Conservation (phyloP, 2,329 filamentous ascomycete species). For the Sarocladium oryzae region DNA sequence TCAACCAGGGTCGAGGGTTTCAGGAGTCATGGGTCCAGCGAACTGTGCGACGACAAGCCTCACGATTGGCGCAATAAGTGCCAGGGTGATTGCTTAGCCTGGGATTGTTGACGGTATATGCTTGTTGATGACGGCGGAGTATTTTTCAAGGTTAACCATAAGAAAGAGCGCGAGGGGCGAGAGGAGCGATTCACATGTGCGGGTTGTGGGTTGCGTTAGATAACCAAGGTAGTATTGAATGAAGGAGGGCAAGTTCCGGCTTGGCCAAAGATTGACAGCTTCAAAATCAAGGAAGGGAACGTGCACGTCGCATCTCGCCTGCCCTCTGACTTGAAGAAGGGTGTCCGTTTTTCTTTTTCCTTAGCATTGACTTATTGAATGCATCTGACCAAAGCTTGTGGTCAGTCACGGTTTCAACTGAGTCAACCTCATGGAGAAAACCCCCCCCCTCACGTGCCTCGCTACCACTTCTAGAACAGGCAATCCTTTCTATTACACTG, state of each 20-base stretch:
- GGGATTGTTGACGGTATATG: background rate
- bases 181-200: too few species aligned
- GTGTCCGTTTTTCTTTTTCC: background rate
- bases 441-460: background rate
- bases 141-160: background rate
- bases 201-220: too few species aligned
- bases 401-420: too few species aligned
- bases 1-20: constrained; percentile 7
- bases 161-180: background rate
- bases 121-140: background rate
- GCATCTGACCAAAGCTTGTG: too few species aligned
- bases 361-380: too few species aligned
- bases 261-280: background rate
- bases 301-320: background rate
- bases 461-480: background rate
- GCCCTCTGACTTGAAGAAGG: background rate
- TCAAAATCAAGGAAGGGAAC: background rate
- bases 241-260: constrained; percentile 4
- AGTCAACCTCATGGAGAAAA: too few species aligned
- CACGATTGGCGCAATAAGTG: background rate
- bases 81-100: background rate
- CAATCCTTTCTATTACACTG: background rate
- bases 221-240: background rate
- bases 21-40: constrained; percentile 1
- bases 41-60: background rate